Base-by-base conservation (phyloP, 768 basidiomycete species). In the Lactifluus pinguis region DNA sequence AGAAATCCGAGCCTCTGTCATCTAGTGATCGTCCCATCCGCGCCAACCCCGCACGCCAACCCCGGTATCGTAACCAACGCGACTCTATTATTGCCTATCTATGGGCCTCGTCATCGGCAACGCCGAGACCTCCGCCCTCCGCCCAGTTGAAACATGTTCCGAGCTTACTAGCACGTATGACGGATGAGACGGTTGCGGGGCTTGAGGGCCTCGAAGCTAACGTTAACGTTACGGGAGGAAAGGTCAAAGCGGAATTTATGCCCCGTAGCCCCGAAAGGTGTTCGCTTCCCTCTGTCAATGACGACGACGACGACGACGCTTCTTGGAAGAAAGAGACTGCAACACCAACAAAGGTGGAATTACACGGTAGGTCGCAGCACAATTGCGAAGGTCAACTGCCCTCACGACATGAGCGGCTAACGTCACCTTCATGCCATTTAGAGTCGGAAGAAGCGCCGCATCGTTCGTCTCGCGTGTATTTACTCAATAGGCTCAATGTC, bases 41-140 rank as follows among this genome's bases (percentile, higher is more conserved):
- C 21, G 9, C 61, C 42, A 60, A 41, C 34, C 57, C 52, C 32
- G 19, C 21, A 2, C 67, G 71, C 44, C 64, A 64, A 51, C 71
- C 71, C 45, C 76, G 77, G 59, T 71, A 75, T 61, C 76, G 74
- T 63, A 77, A 71, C 63, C 72, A 83, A 38, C 71, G 73, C 47
- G 76, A 80, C 56, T 76, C 80, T 14, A 75, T 83, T 4, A 78
- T 77, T 44, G 77, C 78, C 1, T 75, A 83, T 67, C 76, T 83
- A 52, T 63, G 65, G 11, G 58, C 53, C 6, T 59, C 67, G 7
- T 44, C 53, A 6, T 36, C 48, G 45, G 29, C 34, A 17, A 53
- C 47, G 19, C 62, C 61, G 56, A 58, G 49, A 45, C 45, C 11
- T 9, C 38, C 25, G 7, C 13, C 59, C 21, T 25, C 52, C 15